Evolutionary conservation across 1,139 yeast species (phyloP).

Genomic region (Tardiomyces digboiensis): DNA sequence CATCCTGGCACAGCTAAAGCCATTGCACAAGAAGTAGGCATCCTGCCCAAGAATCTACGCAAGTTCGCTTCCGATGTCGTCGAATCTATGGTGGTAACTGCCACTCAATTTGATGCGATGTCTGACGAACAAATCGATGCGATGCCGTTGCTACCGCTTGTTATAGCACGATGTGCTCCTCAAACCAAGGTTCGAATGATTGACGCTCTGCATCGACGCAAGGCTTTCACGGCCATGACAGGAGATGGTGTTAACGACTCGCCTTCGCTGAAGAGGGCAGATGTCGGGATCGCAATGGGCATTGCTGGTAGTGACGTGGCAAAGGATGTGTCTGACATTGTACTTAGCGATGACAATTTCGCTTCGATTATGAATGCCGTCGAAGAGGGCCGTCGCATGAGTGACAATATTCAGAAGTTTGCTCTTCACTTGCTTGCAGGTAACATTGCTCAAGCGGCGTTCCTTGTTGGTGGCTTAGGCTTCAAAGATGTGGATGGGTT

Average conservation of each 20-base stretch:
- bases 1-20: constrained; percentile 72
- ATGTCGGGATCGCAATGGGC: constrained; percentile 88
- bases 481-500: constrained; percentile 49
- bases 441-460: constrained; percentile 70
- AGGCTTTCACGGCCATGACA: constrained; percentile 72
- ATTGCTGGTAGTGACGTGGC: constrained; percentile 82
- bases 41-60: constrained; percentile 58
- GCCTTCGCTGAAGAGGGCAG: constrained; percentile 71
- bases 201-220: constrained; percentile 68
- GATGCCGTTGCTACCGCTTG: constrained; percentile 65
- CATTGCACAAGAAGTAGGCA: constrained; percentile 72
- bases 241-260: constrained; percentile 88
- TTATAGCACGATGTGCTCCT: constrained; percentile 81
- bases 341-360: constrained; percentile 66
- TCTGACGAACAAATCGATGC: constrained; percentile 53
- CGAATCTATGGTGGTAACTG: constrained; percentile 42
- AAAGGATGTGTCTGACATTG: constrained; percentile 71
- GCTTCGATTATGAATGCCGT: constrained; percentile 70
- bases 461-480: constrained; percentile 61
- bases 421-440: constrained; percentile 72
- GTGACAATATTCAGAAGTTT: constrained; percentile 68
- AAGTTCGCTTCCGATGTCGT: constrained; percentile 50
- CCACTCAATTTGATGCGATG: constrained; percentile 58
- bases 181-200: constrained; percentile 80
- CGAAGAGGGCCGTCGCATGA: constrained; percentile 79